Base-by-base conservation (phyloP, 2,329 filamentous ascomycete species). In the Ceratocystis variospora region DNA sequence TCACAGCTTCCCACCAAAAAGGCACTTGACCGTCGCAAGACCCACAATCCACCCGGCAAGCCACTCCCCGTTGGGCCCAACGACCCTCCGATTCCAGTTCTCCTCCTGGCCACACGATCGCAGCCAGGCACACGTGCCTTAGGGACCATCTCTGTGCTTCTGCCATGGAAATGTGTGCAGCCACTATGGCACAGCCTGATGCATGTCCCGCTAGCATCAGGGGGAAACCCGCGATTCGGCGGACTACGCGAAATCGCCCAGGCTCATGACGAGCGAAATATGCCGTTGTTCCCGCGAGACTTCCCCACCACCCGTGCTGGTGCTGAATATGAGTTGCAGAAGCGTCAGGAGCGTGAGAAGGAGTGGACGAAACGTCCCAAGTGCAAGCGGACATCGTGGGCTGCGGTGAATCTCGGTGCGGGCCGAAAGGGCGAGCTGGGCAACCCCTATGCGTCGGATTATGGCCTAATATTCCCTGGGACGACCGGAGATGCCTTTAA, bases 111-210 rank as follows among this genome's bases (percentile, higher is more conserved):
- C 44, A 84, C 83, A 10, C 81, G 84, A 2, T 73, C 80, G 8
- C 73, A 76, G 10, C 71, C 74, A 0, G 76, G 76, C 46, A 77
- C 75, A 10, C 81, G 80, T 61, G 77, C 79, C 1, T 85, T 87
- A 61, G 87, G 87, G 0, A 86, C 81, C 0, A 97, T 91, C 90
- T 94, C 87, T 0, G 74, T 97, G 1, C 79, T 97, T 28, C 81
- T 94, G 2, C 94, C 94, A 0, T 96, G 93, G 90, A 91, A 89
- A 73, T 96, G 89, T 71, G 87, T 97, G 45, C 79, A 85, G 45
- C 84, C 90, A 0, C 79, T 96, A 41, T 99, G 94, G 94, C 87
- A 93, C 71, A 86, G 84, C 61, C 76, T 97, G 15, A 87, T 96
- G 76, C 90, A 90, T 72, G 90, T 87, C 68, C 89, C 90, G 0